Base-by-base conservation (phyloP, 2,329 filamentous ascomycete species). In the Cladosporium sp. region DNA sequence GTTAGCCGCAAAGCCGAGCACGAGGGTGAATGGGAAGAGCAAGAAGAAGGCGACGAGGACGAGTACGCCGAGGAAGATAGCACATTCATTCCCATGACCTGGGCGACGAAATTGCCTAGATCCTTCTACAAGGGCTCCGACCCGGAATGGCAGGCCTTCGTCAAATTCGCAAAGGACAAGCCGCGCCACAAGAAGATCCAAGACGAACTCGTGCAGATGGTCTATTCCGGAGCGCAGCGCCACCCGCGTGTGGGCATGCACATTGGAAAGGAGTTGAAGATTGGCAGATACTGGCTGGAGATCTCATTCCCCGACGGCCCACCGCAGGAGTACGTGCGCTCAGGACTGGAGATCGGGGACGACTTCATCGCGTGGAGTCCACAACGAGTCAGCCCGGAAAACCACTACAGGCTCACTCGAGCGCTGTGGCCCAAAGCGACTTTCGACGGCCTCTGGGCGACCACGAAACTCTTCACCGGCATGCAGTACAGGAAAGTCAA, bases 61-160 rank as follows among this genome's bases (percentile, higher is more conserved):
- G 64, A 56, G 38, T 67, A 57, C 48, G 62, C 59, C 18, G 63
- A 62, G 39, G 67, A 70, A 18, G 64, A 67, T 43, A 61, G 69
- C 12, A 53, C 73, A 13, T 79, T 79, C 63, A 69, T 79, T 22
- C 75, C 76, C 18, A 64, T 78, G 19, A 73, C 73, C 5, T 70
- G 72, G 57, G 66, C 73, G n/a, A 70, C 63, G 43, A 65, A 69
- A 51, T 58, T 68, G 50, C 70, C 68, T 3, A 59, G 62, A 30
- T 68, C 64, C 3, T 76, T 65, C 52, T 79, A 77, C 63, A 73
- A 68, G 57, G 73, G 72, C 19, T 72, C 69, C n/a, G 76, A 79
- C 65, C 74, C 75, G 3, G 76, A 79, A 56, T 78, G 75, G 76
- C 71, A 77, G 58, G 73, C 73, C 47, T 79, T 76, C 50, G 62